Conservation (phyloP, 805 yeast species). For the Candida quercuum region DNA sequence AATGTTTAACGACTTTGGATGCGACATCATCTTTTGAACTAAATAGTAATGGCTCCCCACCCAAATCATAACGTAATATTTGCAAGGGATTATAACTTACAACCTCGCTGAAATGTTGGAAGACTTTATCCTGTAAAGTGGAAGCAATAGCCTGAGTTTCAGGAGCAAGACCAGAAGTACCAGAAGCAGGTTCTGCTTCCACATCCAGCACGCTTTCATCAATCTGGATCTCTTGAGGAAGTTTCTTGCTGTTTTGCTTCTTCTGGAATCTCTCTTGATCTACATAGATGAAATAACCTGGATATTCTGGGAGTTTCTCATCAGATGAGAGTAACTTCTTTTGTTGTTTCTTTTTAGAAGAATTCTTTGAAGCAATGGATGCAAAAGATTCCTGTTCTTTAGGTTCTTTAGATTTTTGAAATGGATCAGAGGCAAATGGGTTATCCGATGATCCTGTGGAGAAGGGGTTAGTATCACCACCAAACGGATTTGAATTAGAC, state of each 20-base stretch:
- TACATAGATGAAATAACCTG: constrained; percentile 64
- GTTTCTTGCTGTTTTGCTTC: constrained; percentile 32
- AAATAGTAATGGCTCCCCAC: constrained; percentile 74
- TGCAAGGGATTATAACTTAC: constrained; percentile 83
- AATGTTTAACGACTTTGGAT: constrained; percentile 31
- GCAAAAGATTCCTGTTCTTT: constrained; percentile 21
- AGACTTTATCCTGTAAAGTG: constrained; percentile 55
- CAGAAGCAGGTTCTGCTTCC: constrained; percentile 29
- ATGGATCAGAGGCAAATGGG: constrained; percentile 21
- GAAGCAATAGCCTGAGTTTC: constrained; percentile 45
- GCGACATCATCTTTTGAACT: constrained; percentile 51
- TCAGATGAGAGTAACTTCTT: constrained; percentile 18
- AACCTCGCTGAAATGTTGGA: constrained; percentile 70
- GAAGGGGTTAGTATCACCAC: constrained; percentile 10
- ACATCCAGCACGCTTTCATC: constrained; percentile 44
- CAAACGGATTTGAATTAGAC: constrained; percentile 38
- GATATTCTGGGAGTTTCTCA: constrained; percentile 42
- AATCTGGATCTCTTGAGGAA: constrained; percentile 50
- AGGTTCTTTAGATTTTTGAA: constrained; percentile 6
- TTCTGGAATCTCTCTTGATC: constrained; percentile 65
- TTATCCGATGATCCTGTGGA: no score
- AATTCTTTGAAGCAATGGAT: constrained; percentile 27
- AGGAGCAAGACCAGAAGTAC: constrained; percentile 26
- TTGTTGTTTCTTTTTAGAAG: constrained; percentile 14
- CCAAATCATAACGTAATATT: constrained; percentile 77